phyloP scores from a whole-genome alignment of 2,329 filamentous ascomycete genomes.

The Alternaria atra region DNA sequence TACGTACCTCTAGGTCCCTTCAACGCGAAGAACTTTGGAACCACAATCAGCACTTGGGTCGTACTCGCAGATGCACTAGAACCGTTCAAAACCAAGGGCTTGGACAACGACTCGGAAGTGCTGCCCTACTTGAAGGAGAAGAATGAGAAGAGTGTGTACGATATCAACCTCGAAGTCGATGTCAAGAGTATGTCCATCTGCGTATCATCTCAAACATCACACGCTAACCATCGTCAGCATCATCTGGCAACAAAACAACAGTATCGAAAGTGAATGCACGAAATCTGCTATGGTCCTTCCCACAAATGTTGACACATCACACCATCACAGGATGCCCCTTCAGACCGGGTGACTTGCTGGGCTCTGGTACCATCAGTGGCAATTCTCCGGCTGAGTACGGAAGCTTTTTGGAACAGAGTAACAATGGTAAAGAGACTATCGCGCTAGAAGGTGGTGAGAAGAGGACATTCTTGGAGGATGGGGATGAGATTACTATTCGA shows the following conservation, averaged over 20 bases:
- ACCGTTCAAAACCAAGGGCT: constrained; percentile 66
- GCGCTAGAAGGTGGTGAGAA: constrained; percentile 71
- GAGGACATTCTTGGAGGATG: constrained; percentile 76
- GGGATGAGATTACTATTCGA: constrained; percentile 72
- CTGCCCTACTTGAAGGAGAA: constrained; percentile 72
- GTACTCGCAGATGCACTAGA: constrained; percentile 79
- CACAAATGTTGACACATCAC: constrained; percentile 84
- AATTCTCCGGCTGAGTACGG: constrained; percentile 66
- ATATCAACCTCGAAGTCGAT: constrained; percentile 75
- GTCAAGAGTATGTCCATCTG: constrained; percentile 56
- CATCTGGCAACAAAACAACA: constrained; percentile 62
- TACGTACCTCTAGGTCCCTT: constrained; percentile 84
- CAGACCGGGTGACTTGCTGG: constrained; percentile 76
- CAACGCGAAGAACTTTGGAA: constrained; percentile 84
- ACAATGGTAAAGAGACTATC: constrained; percentile 72
- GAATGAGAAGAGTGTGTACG: constrained; percentile 67
- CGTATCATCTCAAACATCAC: not conserved
- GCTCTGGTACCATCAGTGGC: constrained; percentile 81
- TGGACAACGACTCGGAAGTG: constrained; percentile 64
- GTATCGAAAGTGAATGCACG: constrained; percentile 69
- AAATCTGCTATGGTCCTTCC: constrained; percentile 81
- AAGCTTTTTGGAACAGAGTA: constrained; percentile 75
- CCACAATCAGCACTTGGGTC: constrained; percentile 80
- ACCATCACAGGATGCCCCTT: constrained; percentile 78
- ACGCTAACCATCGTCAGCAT: constrained; percentile 42